Conservation (phyloP, 345 rosid species). For the Arabidopsis thaliana region TAIR10.1 NC_003071.7:11263501-11264000, state of each 20-base stretch:
- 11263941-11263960: neutral
- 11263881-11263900: neutral
- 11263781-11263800: neutral
- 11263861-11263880: neutral
- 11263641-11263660: too few species aligned
- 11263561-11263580: too few species aligned
- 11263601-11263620: too few species aligned
- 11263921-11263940: neutral
- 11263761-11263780: neutral
- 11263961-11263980: conserved; percentile 15
- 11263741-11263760: neutral
- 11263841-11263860: neutral
- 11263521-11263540: too few species aligned
- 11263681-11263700: neutral
- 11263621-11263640: too few species aligned
- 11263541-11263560: too few species aligned
- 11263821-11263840: neutral
- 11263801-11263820: conserved; percentile 1
- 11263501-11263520: too few species aligned
- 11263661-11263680: too few species aligned
- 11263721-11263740: neutral
- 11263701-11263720: neutral
- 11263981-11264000: conserved; percentile 55
- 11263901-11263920: neutral
- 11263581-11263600: too few species aligned